Percentiles rank a stretch among this genome's conserved stretches.
phyloP scores from a whole-genome alignment of 805 yeast species.

The Hermanozyma aechmeae region DNA sequence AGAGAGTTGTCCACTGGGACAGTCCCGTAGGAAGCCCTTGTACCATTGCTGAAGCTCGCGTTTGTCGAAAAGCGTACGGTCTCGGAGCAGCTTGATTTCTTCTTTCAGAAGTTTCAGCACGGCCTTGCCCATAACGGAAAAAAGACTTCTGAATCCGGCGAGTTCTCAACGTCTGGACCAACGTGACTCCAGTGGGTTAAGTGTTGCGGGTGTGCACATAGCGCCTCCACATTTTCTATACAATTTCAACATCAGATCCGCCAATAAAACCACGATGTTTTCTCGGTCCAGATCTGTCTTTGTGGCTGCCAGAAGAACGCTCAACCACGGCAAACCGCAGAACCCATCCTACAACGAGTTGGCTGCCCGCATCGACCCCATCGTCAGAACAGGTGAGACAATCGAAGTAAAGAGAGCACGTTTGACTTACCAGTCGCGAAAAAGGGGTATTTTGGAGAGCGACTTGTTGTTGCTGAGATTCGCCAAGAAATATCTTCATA shows the following conservation, averaged over 20 bases:
- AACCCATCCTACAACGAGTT: conserved; percentile 33
- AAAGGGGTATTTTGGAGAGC: conserved; percentile 91
- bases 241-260: no score
- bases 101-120: conserved; percentile 89
- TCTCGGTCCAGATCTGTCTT: no score
- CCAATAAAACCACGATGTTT: no score
- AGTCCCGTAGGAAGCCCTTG: conserved; percentile 89
- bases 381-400: conserved; percentile 66
- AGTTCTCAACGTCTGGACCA: no score
- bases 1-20: conserved; percentile 82
- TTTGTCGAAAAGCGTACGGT: conserved; percentile 84
- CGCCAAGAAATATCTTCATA: conserved; percentile 63
- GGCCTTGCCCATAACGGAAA: conserved; percentile 89
- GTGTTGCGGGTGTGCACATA: no score
- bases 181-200: no score
- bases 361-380: conserved; percentile 66
- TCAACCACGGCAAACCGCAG: conserved; percentile 31
- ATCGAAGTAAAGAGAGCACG: conserved; percentile 77
- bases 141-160: no score
- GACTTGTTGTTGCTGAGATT: conserved; percentile 79
- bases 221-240: no score
- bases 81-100: conserved; percentile 72
- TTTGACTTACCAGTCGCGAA: conserved; percentile 81
- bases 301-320: conserved; percentile 5
- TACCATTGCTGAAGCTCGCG: conserved; percentile 98